These are phyloP conservation scores for Urtica urens DNA, from an alignment of 306 rosid genomes.

Conservation along the genomic window DNA sequence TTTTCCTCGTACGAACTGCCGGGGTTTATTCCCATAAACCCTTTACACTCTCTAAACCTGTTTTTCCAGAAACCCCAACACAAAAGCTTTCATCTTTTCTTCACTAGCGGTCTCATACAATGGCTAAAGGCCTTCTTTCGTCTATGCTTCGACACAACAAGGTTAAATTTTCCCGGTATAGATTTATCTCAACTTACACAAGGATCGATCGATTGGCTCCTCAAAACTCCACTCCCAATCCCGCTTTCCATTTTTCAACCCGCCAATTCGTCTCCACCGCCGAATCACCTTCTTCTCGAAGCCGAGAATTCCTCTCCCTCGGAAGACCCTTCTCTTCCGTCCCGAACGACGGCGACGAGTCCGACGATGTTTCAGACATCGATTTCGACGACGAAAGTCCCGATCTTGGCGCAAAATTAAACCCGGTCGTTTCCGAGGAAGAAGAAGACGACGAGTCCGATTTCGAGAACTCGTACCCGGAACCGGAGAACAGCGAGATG, in stretches of 20 bases:
- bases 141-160: slow-evolving; percentile 33
- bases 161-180: slow-evolving; percentile 27
- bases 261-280: no score
- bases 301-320: slow-evolving; percentile 15
- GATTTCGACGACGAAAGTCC: slow-evolving; percentile 45
- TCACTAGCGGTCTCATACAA: slow-evolving; percentile 14
- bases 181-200: slow-evolving; percentile 26
- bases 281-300: slow-evolving; percentile 21
- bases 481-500: slow-evolving; percentile 11
- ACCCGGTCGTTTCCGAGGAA: slow-evolving; percentile 12
- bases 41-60: neutral
- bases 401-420: slow-evolving; percentile 29
- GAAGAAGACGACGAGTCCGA: slow-evolving; percentile 20
- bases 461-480: slow-evolving; percentile 12
- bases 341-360: slow-evolving; percentile 13
- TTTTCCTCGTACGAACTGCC: no score
- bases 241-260: slow-evolving; percentile 15
- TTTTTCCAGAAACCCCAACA: neutral
- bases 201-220: slow-evolving; percentile 10
- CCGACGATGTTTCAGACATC: slow-evolving; percentile 7
- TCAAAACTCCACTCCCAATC: slow-evolving; percentile 3
- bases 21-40: no score
- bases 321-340: slow-evolving; percentile 30
- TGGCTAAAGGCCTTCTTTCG: slow-evolving; percentile 51
- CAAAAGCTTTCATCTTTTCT: slow-evolving; percentile 1